Base-by-base conservation (phyloP, 1,284 basidiomycete species). In the Omphalotus olearius region DNA sequence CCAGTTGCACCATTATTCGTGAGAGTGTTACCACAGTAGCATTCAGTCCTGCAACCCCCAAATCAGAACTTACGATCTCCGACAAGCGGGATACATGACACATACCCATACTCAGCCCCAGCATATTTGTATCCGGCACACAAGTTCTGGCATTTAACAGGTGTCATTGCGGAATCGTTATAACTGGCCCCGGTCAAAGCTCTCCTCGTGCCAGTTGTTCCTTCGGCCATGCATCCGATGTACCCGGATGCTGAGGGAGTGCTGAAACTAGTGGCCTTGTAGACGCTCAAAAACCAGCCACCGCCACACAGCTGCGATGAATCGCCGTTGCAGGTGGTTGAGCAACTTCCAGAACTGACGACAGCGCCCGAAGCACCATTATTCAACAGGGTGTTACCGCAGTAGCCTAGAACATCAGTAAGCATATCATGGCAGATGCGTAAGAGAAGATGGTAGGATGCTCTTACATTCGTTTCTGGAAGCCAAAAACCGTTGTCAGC, bases 1-100 rank as follows among this genome's bases (percentile, higher is more conserved):
- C 67, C 68, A 16, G 65, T 64, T n/a, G 66, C 67, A 4, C 67
- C 66, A 47, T 70, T 69, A 28, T 66, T 65, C 7, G 59, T 63
- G 11, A 69, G 49, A 2, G 60, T 57, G 40, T 67, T 63, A 2
- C 68, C 68, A 49, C 69, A 70, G 50, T 64, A 68, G 53, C 69
- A 50, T 51, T 52, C 43, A 28, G 14, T 0, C 30, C 30, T 33
- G 30, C 23, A 33, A 33, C 13, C 13, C 30, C 9, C 4, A 33
- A 2, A 9, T 9, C 13, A 10, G 30, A n/a, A 33, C 14, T 50
- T 13, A 47, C 40, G 6, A 37, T 30, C 13, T 26, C 6, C 7
- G 7, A 37, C 4, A 9, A n/a, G 17, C 45, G 6, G 38, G 33
- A 25, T 30, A 45, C 11, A 18, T 38, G n/a, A 18, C 14, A 26